Evolutionary conservation across 2,329 filamentous ascomycete species (phyloP), one percentile per base, ranked within the genome.

Genomic region (Trichoderma aggressivum): DNA sequence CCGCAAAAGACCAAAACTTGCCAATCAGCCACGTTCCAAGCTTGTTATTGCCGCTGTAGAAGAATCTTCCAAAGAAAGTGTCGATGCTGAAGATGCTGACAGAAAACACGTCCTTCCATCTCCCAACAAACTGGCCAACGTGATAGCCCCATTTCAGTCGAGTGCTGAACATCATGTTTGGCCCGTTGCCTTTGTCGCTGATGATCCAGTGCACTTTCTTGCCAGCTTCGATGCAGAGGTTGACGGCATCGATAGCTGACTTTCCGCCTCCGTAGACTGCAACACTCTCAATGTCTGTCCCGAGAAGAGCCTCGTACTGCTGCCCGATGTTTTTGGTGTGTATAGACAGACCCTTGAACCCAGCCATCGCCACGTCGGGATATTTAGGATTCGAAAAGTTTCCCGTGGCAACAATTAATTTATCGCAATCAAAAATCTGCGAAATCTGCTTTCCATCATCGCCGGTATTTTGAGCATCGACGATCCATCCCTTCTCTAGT

Each of bases 31-130:
- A 66, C 32, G 63, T 66, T 32, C 63, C 63, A 2, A 66, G 21
- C 47, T 26, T 56, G 18, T 21, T 66, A 47, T 39, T 56, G 16
- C 63, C 63, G 18, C 50, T 66, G 16, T 66, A 66, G 14, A 66
- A 66, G 39, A 66, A 66, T 4, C 32, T 24, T 7, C 47, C 47
- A 21, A 66, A 66, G 21, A 55, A 28, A 5, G 63, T 66, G 18
- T 66, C 32, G 16, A 39, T 12, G 10, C 63, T 66, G 32, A 66
- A 66, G 7, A 66, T 66, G 32, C 63, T 66, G 39, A n/a, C 16
- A 5, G 63, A 66, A 66, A 66, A 66, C 2, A 66, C 18, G 10
- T 66, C 63, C 7, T 66, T 66, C 63, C 63, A 66, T 18, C 63
- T 26, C 12, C 63, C 63, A 39, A 66, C 63, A 56, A 66, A 28